Base-by-base conservation (phyloP, 257 asterid genomes). In the Nicotiana otophora region DNA sequence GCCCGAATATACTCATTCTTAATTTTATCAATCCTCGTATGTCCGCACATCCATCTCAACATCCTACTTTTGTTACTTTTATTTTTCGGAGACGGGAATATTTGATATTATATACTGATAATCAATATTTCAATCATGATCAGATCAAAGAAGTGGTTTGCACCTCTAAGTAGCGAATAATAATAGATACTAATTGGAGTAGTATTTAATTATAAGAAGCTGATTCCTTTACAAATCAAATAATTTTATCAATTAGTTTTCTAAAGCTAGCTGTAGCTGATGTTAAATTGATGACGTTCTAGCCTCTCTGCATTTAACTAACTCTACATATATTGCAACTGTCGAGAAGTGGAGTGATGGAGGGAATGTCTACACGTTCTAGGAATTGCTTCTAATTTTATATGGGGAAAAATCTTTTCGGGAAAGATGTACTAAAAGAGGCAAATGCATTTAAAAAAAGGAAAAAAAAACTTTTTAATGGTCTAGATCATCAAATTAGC, bases 291-390 rank as follows among this genome's bases (percentile, higher is more conserved):
- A 51, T 74, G 80, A 74, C 62, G 80, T 74, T 74, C 16, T 23
- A 46, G 26, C 42, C 80, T 26, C n/a, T 14, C 62, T 74, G 15
- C 10, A 74, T 74, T 26, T 48, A 14, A 48, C 23, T 26, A 23
- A 46, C 15, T 23, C 26, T 15, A 74, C 80, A 26, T 48, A 7
- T 48, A 26, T 46, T 74, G 79, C 61, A 46, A 48, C 60, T 46
- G 14, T 48, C 10, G 39, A 74, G 62, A 48, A 28, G 15, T 74
- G 26, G 79, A 48, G 79, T 74, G 79, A 74, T 74, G 79, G 79
- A 14, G 62, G 39, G 62, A 74, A 74, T 62, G 79, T 74, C 62
- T 74, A 46, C 79, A 74, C 62, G 80, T 74, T 74, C 23, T 48
- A 48, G 16, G 39, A 74, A n/a, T 69, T 69, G 11, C 19, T n/a